Base-by-base conservation (phyloP, 2,329 filamentous ascomycete genomes). In the Fusarium brachygibbosum region DNA sequence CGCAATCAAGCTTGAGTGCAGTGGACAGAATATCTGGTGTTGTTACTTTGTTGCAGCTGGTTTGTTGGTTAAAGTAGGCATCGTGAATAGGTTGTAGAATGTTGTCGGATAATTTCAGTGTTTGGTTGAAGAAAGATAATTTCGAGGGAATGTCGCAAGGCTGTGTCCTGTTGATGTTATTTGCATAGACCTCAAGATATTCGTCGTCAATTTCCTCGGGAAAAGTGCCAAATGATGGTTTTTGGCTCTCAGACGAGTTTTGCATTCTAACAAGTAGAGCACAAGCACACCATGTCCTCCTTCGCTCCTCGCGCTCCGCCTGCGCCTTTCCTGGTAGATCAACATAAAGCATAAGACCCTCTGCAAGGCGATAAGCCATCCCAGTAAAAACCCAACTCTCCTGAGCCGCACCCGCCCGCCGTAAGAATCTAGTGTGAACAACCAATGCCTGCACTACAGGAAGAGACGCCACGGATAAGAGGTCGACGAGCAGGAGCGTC, bases 241-340 rank as follows among this genome's bases (percentile, higher is more conserved):
- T 53, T 23, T 54, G 63, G 23, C 62, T 65, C 19, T 64, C 65
- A 12, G 62, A 45, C 14, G 63, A 58, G 11, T 56, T 68, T 58
- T 74, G 73, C 49, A 73, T 69, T 17, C 71, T 68, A 7, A 73
- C 41, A 42, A 72, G 55, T 5, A 74, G 40, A 11, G 65, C 65
- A 29, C 70, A 75, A 48, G 72, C 63, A 46, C 73, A 75, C 73
- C 73, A 75, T 3, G 69, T 74, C 62, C 73, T 74, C 29, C 66
- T 62, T 4, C 69, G 50, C 52, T 75, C 73, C 38, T 75, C 73
- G 0, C 53, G 59, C 32, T 73, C 73, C 7, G 69, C 57, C 38
- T 72, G 48, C 0, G 68, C 46, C 54, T 67, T 74, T 41, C 60
- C 65, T 4, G 73, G 73, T 12, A 74, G 21, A 23, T 72, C 73